Percentiles rank a stretch among this genome's conserved stretches.
phyloP scores from a whole-genome alignment of 805 yeast species.

The Wickerhamiella brachini region DNA sequence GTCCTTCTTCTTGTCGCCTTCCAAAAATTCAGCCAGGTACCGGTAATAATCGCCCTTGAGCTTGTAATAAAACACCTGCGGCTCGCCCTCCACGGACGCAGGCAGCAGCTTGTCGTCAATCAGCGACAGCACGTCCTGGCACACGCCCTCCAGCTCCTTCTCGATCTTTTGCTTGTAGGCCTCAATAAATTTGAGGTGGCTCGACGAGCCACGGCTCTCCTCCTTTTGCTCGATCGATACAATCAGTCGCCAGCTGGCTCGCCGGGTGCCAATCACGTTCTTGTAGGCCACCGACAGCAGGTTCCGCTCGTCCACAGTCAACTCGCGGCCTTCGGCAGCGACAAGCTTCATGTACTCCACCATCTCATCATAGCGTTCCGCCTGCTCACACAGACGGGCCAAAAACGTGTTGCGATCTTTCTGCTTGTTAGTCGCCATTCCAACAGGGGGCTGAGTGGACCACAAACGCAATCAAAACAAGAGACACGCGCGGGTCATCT shows the following conservation, averaged over 20 bases:
- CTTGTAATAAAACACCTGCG: conserved; percentile 95
- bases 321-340: conserved; percentile 89
- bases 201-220: conserved; percentile 87
- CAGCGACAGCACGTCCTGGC: conserved; percentile 84
- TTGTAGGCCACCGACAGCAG: conserved; percentile 93
- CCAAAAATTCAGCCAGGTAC: conserved; percentile 93
- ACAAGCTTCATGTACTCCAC: conserved; percentile 97
- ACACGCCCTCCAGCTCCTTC: conserved; percentile 78
- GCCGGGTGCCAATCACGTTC: conserved; percentile 96
- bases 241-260: conserved; percentile 99
- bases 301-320: conserved; percentile 96
- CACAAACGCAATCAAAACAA: background rate
- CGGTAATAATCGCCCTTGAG: conserved; percentile 99
- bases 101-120: conserved; percentile 84
- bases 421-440: background rate
- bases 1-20: conserved; percentile 78
- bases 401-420: conserved; percentile 55
- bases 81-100: conserved; percentile 91
- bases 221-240: conserved; percentile 97
- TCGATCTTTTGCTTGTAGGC: conserved; percentile 93
- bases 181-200: conserved; percentile 75
- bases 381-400: conserved; percentile 98
- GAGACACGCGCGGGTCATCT: background rate
- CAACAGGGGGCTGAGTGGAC: background rate
- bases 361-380: conserved; percentile 99